Percentiles rank a stretch among this genome's conserved stretches.
These are phyloP conservation scores for Aspergillus sclerotiicarbonarius DNA, from an alignment of 495 filamentous ascomycete genomes.

Conservation along the genomic window DNA sequence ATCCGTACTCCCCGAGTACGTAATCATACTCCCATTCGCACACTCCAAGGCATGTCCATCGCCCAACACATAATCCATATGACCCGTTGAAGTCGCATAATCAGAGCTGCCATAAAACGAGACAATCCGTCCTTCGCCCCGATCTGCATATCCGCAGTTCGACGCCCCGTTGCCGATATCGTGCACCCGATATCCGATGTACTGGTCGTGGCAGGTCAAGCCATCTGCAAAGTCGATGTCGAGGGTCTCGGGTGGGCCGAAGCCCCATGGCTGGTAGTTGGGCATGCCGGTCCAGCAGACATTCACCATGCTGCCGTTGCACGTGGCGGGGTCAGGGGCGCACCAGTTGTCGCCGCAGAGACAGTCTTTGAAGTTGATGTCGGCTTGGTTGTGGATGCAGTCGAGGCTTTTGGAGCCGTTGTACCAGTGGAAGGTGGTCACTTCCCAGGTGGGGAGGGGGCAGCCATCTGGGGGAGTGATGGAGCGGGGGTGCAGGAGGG, in stretches of 20 bases:
- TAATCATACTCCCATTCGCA: conserved; percentile 35
- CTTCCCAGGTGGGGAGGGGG: conserved; percentile 33
- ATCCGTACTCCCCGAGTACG: conserved; percentile 32
- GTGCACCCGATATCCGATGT: conserved; percentile 36
- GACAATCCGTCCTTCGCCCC: conserved; percentile 29
- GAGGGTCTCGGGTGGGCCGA: conserved; percentile 33
- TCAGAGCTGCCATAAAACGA: conserved; percentile 35
- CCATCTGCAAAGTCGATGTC: conserved; percentile 34
- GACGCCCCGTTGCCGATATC: conserved; percentile 34
- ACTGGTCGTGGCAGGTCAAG: conserved; percentile 33
- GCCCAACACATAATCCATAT: conserved; percentile 35
- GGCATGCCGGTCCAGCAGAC: conserved; percentile 40
- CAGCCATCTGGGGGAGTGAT: conserved; percentile 33
- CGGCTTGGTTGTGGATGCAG: conserved; percentile 34
- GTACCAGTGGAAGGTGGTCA: conserved; percentile 32
- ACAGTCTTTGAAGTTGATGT: conserved; percentile 30
- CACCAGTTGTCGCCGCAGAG: conserved; percentile 30
- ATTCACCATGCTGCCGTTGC: conserved; percentile 29
- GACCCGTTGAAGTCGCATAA: conserved; percentile 19
- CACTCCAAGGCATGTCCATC: conserved; percentile 34
- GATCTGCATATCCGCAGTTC: conserved; percentile 38
- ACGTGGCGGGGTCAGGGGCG: conserved; percentile 27
- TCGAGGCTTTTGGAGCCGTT: conserved; percentile 37
- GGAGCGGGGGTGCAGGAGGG: conserved; percentile 17
- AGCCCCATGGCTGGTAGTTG: conserved; percentile 37